Evolutionary conservation across 495 filamentous ascomycete genomes (phyloP).

Genomic region (Xylaria intraflava): DNA sequence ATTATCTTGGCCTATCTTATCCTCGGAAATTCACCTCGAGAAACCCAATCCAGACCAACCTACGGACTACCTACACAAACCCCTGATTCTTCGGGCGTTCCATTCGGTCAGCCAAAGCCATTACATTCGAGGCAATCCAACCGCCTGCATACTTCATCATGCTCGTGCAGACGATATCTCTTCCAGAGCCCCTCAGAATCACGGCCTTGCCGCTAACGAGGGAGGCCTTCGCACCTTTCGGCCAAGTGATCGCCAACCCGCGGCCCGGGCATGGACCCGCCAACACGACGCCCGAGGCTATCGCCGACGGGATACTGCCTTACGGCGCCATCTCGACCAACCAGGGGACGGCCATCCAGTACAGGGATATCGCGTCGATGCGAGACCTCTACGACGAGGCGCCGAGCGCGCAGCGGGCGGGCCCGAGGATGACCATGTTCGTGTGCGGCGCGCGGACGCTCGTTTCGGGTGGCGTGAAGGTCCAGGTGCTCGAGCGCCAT

Average conservation of each 20-base stretch:
- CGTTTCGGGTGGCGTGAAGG: conserved; percentile 43
- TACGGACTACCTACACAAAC: not conserved
- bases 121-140: not conserved
- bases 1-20: no score
- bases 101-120: no score
- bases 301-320: conserved; percentile 21
- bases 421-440: conserved; percentile 78
- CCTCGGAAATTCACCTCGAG: no score
- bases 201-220: conserved; percentile 55
- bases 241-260: conserved; percentile 73
- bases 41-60: not conserved
- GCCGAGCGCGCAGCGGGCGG: conserved; percentile 54
- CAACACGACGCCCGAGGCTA: conserved; percentile 17
- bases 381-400: conserved; percentile 59
- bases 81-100: not conserved
- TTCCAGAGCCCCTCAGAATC: conserved; percentile 27
- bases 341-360: conserved; percentile 84
- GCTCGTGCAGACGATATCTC: conserved; percentile 19
- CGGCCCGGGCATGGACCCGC: conserved; percentile 42
- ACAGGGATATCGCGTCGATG: conserved; percentile 66
- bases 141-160: conserved; percentile 8
- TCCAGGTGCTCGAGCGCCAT: conserved; percentile 82
- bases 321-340: conserved; percentile 54
- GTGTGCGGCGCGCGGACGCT: conserved; percentile 64
- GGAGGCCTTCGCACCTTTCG: conserved; percentile 68